These are phyloP conservation scores for Narthecium ossifragum DNA, from an alignment of 106 monocot species.

Conservation along the genomic window DNA sequence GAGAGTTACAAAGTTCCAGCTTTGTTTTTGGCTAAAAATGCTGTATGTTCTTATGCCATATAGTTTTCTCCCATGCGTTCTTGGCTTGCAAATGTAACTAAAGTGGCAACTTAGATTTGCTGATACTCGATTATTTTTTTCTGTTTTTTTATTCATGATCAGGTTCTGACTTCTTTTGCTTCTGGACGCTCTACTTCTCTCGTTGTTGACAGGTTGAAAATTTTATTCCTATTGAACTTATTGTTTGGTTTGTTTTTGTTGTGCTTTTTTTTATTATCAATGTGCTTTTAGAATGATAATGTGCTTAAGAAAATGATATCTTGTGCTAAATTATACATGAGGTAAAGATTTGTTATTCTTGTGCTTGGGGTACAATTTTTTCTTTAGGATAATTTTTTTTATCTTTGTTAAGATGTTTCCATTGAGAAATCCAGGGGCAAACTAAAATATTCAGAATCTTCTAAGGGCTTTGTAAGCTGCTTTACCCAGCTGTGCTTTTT, in stretches of 20 bases:
- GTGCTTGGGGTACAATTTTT: too few species aligned
- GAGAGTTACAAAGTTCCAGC: constrained; percentile 98
- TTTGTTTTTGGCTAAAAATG: constrained; percentile 96
- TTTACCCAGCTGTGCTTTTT: too few species aligned
- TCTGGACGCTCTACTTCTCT: constrained; percentile 94
- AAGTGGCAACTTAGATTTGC: not conserved
- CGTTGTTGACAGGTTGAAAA: constrained; percentile 83
- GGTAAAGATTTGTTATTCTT: too few species aligned
- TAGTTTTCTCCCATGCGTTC: not conserved
- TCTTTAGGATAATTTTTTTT: too few species aligned
- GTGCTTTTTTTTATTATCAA: too few species aligned
- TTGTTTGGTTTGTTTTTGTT: not conserved
- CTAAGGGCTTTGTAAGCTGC: too few species aligned
- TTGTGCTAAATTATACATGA: too few species aligned
- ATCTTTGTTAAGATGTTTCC: too few species aligned
- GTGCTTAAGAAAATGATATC: too few species aligned
- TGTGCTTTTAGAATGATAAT: too few species aligned
- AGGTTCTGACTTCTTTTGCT: constrained; percentile 99
- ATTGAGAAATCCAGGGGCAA: too few species aligned
- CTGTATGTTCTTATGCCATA: constrained; percentile 39
- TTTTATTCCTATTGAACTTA: not conserved
- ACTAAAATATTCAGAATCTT: too few species aligned
- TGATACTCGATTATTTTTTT: not conserved
- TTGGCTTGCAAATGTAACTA: not conserved
- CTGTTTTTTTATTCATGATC: constrained; percentile 6